Evolutionary conservation across 495 filamentous ascomycete species (phyloP), one percentile per base, ranked within the genome.

Genomic region (Talaromyces proteolyticus): DNA sequence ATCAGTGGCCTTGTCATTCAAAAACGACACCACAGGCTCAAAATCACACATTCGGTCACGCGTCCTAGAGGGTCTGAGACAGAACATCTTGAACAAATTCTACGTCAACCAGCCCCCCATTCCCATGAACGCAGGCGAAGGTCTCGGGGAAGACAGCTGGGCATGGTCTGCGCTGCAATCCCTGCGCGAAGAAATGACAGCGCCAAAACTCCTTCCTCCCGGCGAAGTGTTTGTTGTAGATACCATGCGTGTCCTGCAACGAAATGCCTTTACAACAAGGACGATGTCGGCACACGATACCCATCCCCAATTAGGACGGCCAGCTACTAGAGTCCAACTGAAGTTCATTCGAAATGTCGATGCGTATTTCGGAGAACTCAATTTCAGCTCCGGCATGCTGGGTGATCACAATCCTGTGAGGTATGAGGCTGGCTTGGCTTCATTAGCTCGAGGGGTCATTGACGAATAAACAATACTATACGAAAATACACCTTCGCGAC

Each of bases 221-320:
- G 87, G 87, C 12, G 86, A 90, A 57, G 82, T 90, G 1, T 91
- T 89, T 65, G 72, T 82, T 3, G 73, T 89, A 16, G 82, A 87
- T 64, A 82, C 74, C 8, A 77, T 77, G 62, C 69, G 65, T 14
- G 83, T 85, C 0, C 53, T 85, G 48, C 69, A 82, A 51, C 63
- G 82, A 18, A 72, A 85, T 56, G 76, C 81, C 16, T 81, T 83
- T 53, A 70, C 67, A 44, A 52, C 65, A 10, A 58, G 59, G n/a
- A 46, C 65, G 19, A 44, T 21, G 2, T 37, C 24, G 2, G 24
- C 19, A 3, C 47, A 49, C 10, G 72, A 67, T 45, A 56, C 61
- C 12, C 66, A 66, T 58, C 68, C 70, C 0, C 48, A 62, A 17
- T 65, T 86, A 12, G 87, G 82, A 7, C 63, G 78, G 47, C 80